Base-by-base conservation (phyloP, 805 yeast species). In the Candida loeiensis region DNA sequence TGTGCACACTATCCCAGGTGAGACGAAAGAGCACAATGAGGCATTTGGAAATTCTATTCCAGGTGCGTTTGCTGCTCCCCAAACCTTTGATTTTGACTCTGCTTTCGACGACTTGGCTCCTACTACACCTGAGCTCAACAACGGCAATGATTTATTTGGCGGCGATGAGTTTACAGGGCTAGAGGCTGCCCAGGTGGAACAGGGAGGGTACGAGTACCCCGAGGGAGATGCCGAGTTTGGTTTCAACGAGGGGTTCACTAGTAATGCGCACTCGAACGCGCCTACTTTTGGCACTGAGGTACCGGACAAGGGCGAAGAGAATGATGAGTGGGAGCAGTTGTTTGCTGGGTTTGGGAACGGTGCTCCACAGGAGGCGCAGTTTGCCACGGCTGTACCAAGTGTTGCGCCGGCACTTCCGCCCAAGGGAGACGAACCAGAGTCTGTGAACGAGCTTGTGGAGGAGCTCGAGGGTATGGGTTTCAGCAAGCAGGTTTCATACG, bases 381-480 rank as follows among this genome's bases (percentile, higher is more conserved):
- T 26, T 15, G 4, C 33, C 13, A 20, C 20, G 9, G 33, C 8
- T 6, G 21, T 21, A 6, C 21, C 21, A 9, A 3, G 19, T 34
- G 19, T 22, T 24, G 30, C 8, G 17, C 22, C 36, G 4, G 8
- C 33, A 14, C 24, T 31, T 22, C 20, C 29, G 6, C 46, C 53
- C 16, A 29, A 49, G 8, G 33, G 40, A 17, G 36, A 34, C 24
- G 43, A 38, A 5, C 40, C 43, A 15, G 40, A 48, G 14, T 34
- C 51, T n/a, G 79, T 79, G 17, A 71, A 74, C 18, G 67, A 74
- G 2, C 85, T 91, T 1, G 69, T 88, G 33, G 83, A 80, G 50
- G 95, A 90, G 59, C 68, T 90, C 46, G 78, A 80, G 16, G 89
- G 90, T 25, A 90, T 90, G 96, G 98, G 98, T 2, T 90, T 90